Evolutionary conservation across 306 rosid species (phyloP), one percentile per base, ranked within the genome.

Genomic region (Canavalia ensiformis): DNA sequence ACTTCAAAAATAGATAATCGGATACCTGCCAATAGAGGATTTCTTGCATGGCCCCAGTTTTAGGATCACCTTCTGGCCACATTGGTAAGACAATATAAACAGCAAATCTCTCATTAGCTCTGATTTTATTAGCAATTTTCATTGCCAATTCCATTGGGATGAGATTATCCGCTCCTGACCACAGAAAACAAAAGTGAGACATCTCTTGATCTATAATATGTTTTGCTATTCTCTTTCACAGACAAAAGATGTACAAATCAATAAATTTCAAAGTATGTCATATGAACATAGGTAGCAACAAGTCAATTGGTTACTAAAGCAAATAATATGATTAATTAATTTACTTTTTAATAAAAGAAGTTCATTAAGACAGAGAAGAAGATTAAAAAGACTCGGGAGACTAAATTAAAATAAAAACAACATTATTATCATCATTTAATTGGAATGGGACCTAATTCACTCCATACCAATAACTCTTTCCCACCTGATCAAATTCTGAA

Each of bases 41-140:
- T 90, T 95, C 99, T 89, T 93, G 99, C 97, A 93, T 46, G 34
- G 98, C 29, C 51, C 64, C 92, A 56, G 91, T 18, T 51, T 84
- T 90, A 11, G 99, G 99, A 88, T 92, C 97, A 81, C 99, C 99
- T 88, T 95, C 97, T 37, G 97, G 99, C 99, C 99, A 95, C 98
- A 95, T 79, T 18, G 99, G 98, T 78, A 93, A 13, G 49, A 95
- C 83, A 78, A 91, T 12, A 78, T 93, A 95, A 73, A 95, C 97
- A 33, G 94, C 90, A 87, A 95, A 93, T 88, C 98, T 91, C 88
- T 95, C 99, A 9, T 86, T 81, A 31, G 97, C 91, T 88, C 74
- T 91, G 70, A 95, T 95, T 85, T 95, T 95, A 90, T 88, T 89
- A 25, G 89, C 90, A 75, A 95, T 90, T 87, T 95, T 95, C 65